Conservation (phyloP, 2,329 filamentous ascomycete species). For the Pestalotiopsis sp. region DNA sequence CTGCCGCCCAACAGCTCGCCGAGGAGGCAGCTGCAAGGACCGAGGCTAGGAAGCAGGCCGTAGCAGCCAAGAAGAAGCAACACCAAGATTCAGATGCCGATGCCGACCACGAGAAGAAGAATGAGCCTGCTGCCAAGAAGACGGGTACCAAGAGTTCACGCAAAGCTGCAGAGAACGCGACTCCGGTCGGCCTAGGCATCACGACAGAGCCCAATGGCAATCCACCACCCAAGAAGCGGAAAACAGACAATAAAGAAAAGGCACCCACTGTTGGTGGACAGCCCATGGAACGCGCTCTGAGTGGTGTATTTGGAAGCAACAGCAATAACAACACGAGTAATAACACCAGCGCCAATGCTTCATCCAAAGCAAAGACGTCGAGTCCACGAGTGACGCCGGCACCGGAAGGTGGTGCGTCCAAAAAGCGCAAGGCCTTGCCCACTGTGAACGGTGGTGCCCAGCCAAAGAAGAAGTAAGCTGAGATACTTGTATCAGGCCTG, state of each 20-base stretch:
- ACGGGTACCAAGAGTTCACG: conserved; percentile 61
- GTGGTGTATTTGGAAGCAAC: conserved; percentile 43
- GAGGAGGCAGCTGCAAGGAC: conserved; percentile 83
- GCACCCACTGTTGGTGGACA: conserved; percentile 44
- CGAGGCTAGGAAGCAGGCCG: conserved; percentile 80
- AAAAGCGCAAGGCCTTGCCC: conserved; percentile 67
- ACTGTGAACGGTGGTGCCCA: conserved; percentile 60
- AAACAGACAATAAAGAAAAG: conserved; percentile 69
- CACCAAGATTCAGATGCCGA: conserved; percentile 80
- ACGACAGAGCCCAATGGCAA: conserved; percentile 54
- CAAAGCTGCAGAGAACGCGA: conserved; percentile 56
- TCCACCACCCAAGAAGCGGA: conserved; percentile 72
- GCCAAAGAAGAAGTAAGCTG: conserved; percentile 73
- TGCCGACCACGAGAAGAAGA: conserved; percentile 55
- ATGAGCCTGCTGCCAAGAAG: conserved; percentile 59
- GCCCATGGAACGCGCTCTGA: conserved; percentile 69
- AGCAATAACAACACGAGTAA: conserved; percentile 23
- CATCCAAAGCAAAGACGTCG: conserved; percentile 56
- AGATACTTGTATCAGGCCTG: conserved; percentile 3
- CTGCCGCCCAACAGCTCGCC: conserved; percentile 74
- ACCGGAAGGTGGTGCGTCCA: conserved; percentile 59
- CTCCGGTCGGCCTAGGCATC: conserved; percentile 65
- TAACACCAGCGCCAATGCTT: conserved; percentile 28
- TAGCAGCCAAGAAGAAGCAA: conserved; percentile 70
- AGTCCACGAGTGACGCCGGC: conserved; percentile 71